A percentile compares a stretch with the other conserved stretches of the same genome.
These are phyloP conservation scores for Trypanosoma brucei DNA, from an alignment of 208 protist species.

Conservation along the genomic window DNA sequence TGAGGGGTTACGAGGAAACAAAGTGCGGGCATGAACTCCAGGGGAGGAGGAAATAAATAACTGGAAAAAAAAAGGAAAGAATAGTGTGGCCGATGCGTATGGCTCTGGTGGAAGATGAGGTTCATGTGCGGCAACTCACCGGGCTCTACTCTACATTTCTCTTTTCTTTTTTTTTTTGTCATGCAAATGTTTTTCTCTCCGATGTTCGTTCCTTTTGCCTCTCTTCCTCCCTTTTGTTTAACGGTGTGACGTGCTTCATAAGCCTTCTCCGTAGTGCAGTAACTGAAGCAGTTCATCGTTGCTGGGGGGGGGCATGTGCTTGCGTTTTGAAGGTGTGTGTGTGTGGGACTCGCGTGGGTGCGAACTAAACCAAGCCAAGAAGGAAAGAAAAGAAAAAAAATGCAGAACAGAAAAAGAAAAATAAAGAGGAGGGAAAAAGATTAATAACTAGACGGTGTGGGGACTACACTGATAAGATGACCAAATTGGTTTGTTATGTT, in stretches of 20 bases:
- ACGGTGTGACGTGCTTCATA: not conserved
- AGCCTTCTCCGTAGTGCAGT: not conserved
- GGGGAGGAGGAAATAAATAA: too few species aligned
- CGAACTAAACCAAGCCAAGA: not conserved
- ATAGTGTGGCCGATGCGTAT: too few species aligned
- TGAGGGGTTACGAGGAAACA: too few species aligned
- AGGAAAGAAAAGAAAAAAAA: constrained; percentile 6
- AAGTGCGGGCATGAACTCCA: too few species aligned
- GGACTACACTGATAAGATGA: not conserved
- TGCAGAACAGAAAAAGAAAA: not conserved
- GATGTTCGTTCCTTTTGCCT: not conserved
- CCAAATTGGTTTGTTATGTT: not conserved
- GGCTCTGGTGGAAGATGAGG: too few species aligned
- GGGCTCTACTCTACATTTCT: too few species aligned
- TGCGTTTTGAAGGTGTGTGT: too few species aligned
- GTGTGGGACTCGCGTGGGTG: not conserved
- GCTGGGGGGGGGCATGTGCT: too few species aligned
- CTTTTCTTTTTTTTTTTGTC: not conserved
- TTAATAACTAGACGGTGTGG: not conserved
- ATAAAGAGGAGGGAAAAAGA: not conserved
- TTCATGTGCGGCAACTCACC: too few species aligned
- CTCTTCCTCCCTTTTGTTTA: not conserved
- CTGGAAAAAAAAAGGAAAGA: too few species aligned
- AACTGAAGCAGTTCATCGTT: too few species aligned
- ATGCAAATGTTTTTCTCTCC: not conserved